Conservation (phyloP, 768 basidiomycete genomes). For the Lactarius psammicola region DNA sequence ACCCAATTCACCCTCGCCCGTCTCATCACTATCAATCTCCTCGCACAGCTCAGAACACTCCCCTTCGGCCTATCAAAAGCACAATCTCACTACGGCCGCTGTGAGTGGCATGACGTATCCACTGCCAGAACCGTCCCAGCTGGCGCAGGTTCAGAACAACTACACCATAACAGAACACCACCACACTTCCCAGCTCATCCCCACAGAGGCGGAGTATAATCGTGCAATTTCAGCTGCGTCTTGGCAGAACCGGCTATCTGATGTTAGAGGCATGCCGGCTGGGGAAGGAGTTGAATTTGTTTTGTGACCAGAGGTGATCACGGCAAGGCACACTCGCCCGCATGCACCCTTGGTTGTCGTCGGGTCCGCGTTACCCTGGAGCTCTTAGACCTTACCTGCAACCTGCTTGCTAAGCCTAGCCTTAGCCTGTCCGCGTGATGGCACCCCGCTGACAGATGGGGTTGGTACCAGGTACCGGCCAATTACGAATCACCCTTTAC, state of each 20-base stretch:
- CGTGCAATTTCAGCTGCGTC: slow-evolving; percentile 10
- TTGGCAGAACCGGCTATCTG: slow-evolving; percentile 17
- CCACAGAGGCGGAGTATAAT: slow-evolving; percentile 4
- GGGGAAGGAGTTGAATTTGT: slow-evolving; percentile 11
- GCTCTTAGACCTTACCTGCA: slow-evolving; percentile 1
- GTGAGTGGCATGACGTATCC: slow-evolving; percentile 14
- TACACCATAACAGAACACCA: slow-evolving; percentile 9
- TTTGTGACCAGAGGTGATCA: slow-evolving; percentile 13
- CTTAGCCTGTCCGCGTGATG: slow-evolving; percentile 1
- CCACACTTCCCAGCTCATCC: slow-evolving; percentile 5
- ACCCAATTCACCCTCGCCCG: slow-evolving; percentile 27
- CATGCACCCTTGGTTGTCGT: background rate
- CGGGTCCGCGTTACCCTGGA: background rate
- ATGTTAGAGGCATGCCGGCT: slow-evolving; percentile 10
- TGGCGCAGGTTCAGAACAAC: slow-evolving; percentile 2
- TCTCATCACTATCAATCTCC: slow-evolving; percentile 26
- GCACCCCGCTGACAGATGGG: slow-evolving; percentile 12
- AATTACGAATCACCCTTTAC: slow-evolving; percentile 8
- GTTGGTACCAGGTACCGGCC: slow-evolving; percentile 11
- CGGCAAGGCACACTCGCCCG: background rate
- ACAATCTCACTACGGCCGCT: background rate
- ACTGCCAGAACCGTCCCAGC: slow-evolving; percentile 13
- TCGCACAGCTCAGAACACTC: slow-evolving; percentile 27
- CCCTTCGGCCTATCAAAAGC: slow-evolving; percentile 23
- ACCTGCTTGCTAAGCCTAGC: slow-evolving; percentile 1